Conservation (phyloP, 768 basidiomycete species). For the Clitopilus hobsonii region DNA sequence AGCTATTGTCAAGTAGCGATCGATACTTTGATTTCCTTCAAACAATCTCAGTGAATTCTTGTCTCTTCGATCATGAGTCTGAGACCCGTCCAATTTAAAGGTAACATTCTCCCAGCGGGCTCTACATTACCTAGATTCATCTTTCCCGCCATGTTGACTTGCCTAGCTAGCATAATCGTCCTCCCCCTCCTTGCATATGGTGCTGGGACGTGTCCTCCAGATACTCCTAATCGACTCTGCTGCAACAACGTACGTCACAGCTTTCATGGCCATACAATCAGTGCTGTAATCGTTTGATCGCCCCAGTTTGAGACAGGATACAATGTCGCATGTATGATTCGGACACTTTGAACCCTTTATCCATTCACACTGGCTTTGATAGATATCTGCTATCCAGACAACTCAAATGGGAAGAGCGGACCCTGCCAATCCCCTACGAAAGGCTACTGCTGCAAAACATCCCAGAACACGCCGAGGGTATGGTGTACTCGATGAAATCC, state of each 20-base stretch:
- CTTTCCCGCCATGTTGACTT: not conserved
- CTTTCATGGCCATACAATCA: not conserved
- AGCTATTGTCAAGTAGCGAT: too few relatives aligned
- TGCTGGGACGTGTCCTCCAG: not conserved
- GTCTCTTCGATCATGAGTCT: too few relatives aligned
- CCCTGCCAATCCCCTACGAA: not conserved
- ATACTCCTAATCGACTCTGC: not conserved
- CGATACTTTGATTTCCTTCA: too few relatives aligned
- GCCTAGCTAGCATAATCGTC: not conserved
- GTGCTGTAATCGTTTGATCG: not conserved
- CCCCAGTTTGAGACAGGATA: not conserved
- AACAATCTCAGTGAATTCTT: too few relatives aligned
- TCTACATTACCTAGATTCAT: too few relatives aligned
- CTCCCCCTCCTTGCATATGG: not conserved
- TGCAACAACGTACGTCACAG: not conserved
- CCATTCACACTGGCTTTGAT: not conserved
- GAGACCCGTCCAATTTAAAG: too few relatives aligned
- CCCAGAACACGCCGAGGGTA: not conserved
- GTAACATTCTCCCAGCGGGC: too few relatives aligned
- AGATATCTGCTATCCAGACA: not conserved
- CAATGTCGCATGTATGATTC: not conserved
- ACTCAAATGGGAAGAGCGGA: not conserved
- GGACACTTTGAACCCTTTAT: not conserved
- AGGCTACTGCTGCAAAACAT: not conserved
- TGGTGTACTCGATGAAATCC: not conserved